Percentiles rank a stretch among this genome's conserved stretches.
Conservation (phyloP, 2,329 filamentous ascomycete genomes). For the Fusarium sp. region DNA sequence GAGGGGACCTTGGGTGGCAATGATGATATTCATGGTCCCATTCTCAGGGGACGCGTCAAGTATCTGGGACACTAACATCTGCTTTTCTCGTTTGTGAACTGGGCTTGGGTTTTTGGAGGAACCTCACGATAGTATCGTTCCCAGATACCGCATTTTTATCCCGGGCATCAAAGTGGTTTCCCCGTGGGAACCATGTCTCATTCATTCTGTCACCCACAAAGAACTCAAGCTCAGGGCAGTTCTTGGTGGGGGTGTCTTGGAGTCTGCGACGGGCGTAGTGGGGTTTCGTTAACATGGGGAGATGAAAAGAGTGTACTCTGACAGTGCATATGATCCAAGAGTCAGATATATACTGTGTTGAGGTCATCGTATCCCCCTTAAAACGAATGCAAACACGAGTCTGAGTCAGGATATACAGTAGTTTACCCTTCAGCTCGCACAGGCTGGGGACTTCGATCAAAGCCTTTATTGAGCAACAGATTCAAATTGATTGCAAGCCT, state of each 20-base stretch:
- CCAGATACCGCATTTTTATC: neutral
- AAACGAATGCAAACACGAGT: neutral
- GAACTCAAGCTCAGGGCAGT: conserved; percentile 15
- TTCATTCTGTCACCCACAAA: conserved; percentile 35
- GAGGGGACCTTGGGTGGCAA: conserved; percentile 36
- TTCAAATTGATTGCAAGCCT: conserved; percentile 31
- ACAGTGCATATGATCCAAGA: conserved; percentile 11
- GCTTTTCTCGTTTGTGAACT: neutral
- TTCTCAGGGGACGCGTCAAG: conserved; percentile 25
- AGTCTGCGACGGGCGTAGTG: conserved; percentile 26
- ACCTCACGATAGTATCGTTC: conserved; percentile 32
- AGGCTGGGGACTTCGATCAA: conserved; percentile 18
- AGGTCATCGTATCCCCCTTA: neutral
- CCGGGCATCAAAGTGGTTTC: conserved; percentile 32
- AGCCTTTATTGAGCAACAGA: conserved; percentile 37
- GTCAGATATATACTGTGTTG: conserved; percentile 13
- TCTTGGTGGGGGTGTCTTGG: conserved; percentile 44
- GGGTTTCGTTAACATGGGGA: conserved; percentile 38
- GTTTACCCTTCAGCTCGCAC: conserved; percentile 24
- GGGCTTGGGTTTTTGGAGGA: neutral
- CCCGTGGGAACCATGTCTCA: conserved; percentile 33
- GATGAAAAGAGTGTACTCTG: conserved; percentile 2
- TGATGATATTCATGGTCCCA: conserved; percentile 34
- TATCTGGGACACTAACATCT: conserved; percentile 6
- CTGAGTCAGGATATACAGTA: conserved; percentile 46